Conservation (phyloP, 345 rosid genomes). For the Brassica incana region DNA sequence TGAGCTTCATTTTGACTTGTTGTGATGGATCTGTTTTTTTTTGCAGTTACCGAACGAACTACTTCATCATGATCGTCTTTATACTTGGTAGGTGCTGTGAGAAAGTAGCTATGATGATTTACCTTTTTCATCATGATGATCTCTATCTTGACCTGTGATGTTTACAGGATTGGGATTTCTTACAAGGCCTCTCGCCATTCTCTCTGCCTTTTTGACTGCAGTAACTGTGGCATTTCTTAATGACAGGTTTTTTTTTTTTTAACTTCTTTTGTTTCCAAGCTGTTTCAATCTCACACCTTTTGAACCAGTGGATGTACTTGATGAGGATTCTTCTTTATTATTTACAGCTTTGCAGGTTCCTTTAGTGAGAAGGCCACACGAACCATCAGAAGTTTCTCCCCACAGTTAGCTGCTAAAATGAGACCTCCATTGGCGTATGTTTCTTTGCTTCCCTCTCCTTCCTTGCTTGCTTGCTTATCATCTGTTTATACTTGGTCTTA, state of each 20-base stretch:
- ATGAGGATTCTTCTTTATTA: constrained; percentile 17
- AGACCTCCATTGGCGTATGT: constrained; percentile 86
- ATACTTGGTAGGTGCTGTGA: constrained; percentile 65
- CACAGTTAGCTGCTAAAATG: constrained; percentile 95
- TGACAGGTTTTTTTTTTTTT: constrained; percentile 57
- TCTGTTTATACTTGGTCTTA: constrained; percentile 10
- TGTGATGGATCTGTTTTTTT: constrained; percentile 10
- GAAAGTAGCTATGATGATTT: background rate
- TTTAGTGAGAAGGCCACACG: constrained; percentile 88
- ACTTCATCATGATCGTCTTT: constrained; percentile 79
- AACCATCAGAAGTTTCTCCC: constrained; percentile 87
- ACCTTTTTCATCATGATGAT: background rate
- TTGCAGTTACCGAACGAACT: constrained; percentile 95
- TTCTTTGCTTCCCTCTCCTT: background rate
- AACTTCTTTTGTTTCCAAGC: background rate
- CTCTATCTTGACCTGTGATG: background rate
- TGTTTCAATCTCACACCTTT: constrained; percentile 1
- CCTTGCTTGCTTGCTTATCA: constrained; percentile 21
- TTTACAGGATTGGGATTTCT: constrained; percentile 74
- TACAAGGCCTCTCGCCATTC: constrained; percentile 78
- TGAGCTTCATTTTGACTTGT: background rate
- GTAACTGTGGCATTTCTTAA: constrained; percentile 77
- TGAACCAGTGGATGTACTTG: background rate
- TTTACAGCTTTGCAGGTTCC: constrained; percentile 89
- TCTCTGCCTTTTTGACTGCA: constrained; percentile 72